Base-by-base conservation (phyloP, 768 basidiomycete genomes). In the Rossbeevera mucosa region DNA sequence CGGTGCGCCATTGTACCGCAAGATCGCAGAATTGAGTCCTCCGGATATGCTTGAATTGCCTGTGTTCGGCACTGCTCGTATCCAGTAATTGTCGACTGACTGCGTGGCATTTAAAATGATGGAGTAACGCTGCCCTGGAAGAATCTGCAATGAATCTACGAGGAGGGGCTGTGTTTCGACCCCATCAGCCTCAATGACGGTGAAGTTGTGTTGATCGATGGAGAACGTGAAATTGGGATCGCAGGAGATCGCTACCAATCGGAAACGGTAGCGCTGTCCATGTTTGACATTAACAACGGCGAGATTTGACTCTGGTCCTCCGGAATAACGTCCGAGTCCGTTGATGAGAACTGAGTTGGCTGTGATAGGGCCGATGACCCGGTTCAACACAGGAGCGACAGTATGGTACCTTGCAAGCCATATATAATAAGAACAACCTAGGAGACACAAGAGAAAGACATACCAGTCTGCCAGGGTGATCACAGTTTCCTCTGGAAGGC, bases 1-100 rank as follows among this genome's bases (percentile, higher is more conserved):
- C 1, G 68, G 54, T 0, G 77, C 78, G 16, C 77, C 77, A 11
- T 36, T 52, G 60, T 82, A 82, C 12, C 77, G 73, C 7, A 81
- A 64, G 43, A 82, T 80, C 2, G 79, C 83, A 11, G 76, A 80
- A 61, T 80, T 83, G 22, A 78, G 55, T 18, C 80, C 80, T 16
- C 68, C 71, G 1, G 50, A 2, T 42, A 71, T 72, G 14, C 54
- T 52, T 2, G 64, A 13, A 13, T 51, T 56, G 11, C 54, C 36
- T 1, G 50, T 47, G 43, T 48, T 68, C 2, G 75, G 70, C 18
- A 64, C 22, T 0, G 76, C 73, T 14, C 77, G 74, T 21, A 81
- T 71, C 79, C 80, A 84, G 64, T 83, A 83, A 62, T 82, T 83
- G 12, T 54, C 71, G 13, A 77, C 59, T 0, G 70, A 63, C 50